phyloP scores from a whole-genome alignment of 352 stramenopile species.

The Phytophthora pini region DNA sequence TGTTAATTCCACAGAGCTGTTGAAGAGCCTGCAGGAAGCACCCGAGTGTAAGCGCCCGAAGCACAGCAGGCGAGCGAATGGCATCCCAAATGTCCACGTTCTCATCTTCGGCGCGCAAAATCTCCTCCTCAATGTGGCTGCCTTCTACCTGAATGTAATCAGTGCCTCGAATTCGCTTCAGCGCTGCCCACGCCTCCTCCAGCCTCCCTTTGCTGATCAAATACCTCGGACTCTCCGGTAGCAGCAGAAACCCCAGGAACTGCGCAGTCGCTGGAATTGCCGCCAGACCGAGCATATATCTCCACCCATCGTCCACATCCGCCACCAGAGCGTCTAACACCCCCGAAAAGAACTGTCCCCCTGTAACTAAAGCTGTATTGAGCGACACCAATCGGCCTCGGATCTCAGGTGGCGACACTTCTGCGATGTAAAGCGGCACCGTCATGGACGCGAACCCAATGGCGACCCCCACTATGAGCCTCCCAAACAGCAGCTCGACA shows the following conservation, averaged over 20 bases:
- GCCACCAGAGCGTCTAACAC: conserved; percentile 66
- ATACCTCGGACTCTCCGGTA: conserved; percentile 79
- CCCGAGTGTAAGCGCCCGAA: conserved; percentile 41
- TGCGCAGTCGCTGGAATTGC: conserved; percentile 69
- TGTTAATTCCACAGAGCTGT: conserved; percentile 89
- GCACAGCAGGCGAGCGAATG: conserved; percentile 39
- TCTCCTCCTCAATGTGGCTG: conserved; percentile 62
- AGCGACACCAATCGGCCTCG: conserved; percentile 76
- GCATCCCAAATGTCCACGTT: conserved; percentile 48
- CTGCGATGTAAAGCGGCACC: conserved; percentile 84
- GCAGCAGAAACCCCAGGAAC: conserved; percentile 72
- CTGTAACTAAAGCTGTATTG: conserved; percentile 78
- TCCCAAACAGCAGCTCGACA: conserved; percentile 55
- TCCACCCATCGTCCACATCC: conserved; percentile 62
- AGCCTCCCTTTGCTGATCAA: conserved; percentile 57
- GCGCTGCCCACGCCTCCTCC: conserved; percentile 49
- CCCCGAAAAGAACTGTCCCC: conserved; percentile 81
- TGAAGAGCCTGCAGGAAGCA: conserved; percentile 50
- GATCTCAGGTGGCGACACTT: conserved; percentile 71
- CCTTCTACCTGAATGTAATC: conserved; percentile 61
- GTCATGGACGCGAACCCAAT: conserved; percentile 85
- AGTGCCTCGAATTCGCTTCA: conserved; percentile 64
- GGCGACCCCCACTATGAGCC: conserved; percentile 65
- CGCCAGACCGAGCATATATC: conserved; percentile 85
- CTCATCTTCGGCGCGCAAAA: conserved; percentile 35